Conservation (phyloP, 371 early-diverging fungal species). For the Mortierella sp. region DNA sequence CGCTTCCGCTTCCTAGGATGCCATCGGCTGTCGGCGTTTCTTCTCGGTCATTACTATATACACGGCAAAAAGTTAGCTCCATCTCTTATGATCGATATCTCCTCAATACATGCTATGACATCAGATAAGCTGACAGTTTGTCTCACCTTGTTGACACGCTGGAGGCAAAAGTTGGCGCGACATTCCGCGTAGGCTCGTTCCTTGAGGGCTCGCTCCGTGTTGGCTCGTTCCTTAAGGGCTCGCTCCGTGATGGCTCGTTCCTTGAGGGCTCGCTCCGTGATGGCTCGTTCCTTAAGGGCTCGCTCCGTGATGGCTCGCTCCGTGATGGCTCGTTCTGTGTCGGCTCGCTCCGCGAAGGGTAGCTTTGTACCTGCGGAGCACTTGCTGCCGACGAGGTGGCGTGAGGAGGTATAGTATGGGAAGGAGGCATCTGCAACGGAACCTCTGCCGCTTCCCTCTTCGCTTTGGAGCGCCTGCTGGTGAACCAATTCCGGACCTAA, state of each 20-base stretch:
- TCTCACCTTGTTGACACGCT: neutral
- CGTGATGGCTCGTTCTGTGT: no score
- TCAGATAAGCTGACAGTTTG: neutral
- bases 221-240: no score
- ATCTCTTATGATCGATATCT: neutral
- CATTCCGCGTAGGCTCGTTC: neutral
- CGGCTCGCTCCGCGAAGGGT: no score
- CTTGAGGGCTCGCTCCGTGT: no score
- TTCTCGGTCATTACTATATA: slow-evolving; percentile 7
- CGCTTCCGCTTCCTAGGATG: slow-evolving; percentile 24
- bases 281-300: no score
- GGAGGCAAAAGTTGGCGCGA: neutral
- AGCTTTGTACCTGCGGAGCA: neutral
- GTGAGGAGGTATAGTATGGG: neutral
- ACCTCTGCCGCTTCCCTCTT: neutral
- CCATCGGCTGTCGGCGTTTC: slow-evolving; percentile 29
- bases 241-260: no score
- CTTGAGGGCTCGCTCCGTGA: no score
- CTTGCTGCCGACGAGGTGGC: neutral
- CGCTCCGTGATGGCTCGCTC: no score
- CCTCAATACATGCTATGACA: neutral
- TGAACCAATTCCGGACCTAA: neutral
- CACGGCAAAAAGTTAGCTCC: neutral
- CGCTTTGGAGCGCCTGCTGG: neutral
- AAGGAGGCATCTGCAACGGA: neutral